Percentiles rank a stretch among this genome's conserved stretches.
phyloP scores from a whole-genome alignment of 495 filamentous ascomycete genomes.

The Cenococcum geophilum region DNA sequence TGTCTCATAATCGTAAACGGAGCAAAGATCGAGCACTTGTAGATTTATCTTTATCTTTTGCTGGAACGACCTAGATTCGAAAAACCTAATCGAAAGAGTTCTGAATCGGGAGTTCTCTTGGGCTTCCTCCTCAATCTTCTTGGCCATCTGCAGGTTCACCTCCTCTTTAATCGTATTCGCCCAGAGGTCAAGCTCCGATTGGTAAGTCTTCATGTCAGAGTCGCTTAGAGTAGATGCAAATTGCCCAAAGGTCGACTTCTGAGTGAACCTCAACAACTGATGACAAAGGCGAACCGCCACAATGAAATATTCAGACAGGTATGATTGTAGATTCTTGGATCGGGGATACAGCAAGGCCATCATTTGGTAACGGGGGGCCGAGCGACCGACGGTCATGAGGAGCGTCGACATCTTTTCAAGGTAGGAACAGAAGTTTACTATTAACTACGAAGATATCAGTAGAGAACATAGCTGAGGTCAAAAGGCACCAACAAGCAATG shows the following conservation, averaged over 20 bases:
- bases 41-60: constrained; percentile 27
- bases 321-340: constrained; percentile 38
- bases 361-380: constrained; percentile 41
- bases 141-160: constrained; percentile 32
- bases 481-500: constrained; percentile 36
- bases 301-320: constrained; percentile 44
- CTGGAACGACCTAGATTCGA: constrained; percentile 29
- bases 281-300: constrained; percentile 42
- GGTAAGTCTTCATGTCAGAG: constrained; percentile 34
- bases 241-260: constrained; percentile 39
- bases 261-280: constrained; percentile 35
- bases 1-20: constrained; percentile 41
- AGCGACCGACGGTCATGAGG: constrained; percentile 41
- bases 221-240: constrained; percentile 34
- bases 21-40: constrained; percentile 40
- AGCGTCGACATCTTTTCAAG: constrained; percentile 41
- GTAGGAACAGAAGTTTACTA: constrained; percentile 34
- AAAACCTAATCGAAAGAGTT: constrained; percentile 28
- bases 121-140: constrained; percentile 37
- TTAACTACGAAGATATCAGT: constrained; percentile 34
- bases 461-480: constrained; percentile 14
- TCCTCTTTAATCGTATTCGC: constrained; percentile 40
- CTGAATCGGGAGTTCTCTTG: constrained; percentile 33
- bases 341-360: constrained; percentile 42
- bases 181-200: constrained; percentile 39